A percentile compares a stretch with the other conserved stretches of the same genome.
Evolutionary conservation across 768 basidiomycete species (phyloP).

Genomic region (Boletus rex-veris): DNA sequence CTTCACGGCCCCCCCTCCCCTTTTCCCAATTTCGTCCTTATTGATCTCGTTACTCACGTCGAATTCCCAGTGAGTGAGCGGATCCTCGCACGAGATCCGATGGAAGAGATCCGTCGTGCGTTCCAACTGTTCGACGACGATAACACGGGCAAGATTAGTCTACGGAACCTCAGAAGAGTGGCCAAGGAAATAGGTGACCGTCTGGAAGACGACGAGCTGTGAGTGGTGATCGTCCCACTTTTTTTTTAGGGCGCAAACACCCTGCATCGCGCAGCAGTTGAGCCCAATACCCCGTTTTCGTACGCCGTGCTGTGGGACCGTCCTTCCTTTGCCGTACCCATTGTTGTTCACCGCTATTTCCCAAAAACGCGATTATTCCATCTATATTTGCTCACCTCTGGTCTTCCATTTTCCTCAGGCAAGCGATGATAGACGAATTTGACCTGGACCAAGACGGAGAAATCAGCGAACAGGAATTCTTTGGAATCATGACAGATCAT

Average conservation of each 20-base stretch:
- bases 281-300: constrained; percentile 30
- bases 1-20: background rate
- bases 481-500: constrained; percentile 89
- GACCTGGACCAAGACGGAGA: constrained; percentile 98
- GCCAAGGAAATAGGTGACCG: constrained; percentile 96
- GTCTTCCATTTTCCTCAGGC: constrained; percentile 48
- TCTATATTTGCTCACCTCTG: constrained; percentile 31
- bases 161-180: constrained; percentile 87
- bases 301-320: constrained; percentile 19
- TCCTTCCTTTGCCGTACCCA: constrained; percentile 13
- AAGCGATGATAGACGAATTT: constrained; percentile 99
- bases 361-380: constrained; percentile 12
- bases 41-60: constrained; percentile 16
- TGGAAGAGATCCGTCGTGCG: constrained; percentile 93
- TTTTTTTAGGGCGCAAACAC: constrained; percentile 14
- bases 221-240: constrained; percentile 36
- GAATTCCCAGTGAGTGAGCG: constrained; percentile 78
- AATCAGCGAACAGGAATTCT: constrained; percentile 95
- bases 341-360: constrained; percentile 27
- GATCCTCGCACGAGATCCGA: constrained; percentile 90
- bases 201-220: constrained; percentile 96
- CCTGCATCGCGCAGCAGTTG: constrained; percentile 23
- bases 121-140: constrained; percentile 98
- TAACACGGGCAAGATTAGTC: constrained; percentile 87
- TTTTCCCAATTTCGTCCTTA: background rate